phyloP scores from a whole-genome alignment of 176 grass and related monocot genomes.

The Rhynchospora pubera region DNA sequence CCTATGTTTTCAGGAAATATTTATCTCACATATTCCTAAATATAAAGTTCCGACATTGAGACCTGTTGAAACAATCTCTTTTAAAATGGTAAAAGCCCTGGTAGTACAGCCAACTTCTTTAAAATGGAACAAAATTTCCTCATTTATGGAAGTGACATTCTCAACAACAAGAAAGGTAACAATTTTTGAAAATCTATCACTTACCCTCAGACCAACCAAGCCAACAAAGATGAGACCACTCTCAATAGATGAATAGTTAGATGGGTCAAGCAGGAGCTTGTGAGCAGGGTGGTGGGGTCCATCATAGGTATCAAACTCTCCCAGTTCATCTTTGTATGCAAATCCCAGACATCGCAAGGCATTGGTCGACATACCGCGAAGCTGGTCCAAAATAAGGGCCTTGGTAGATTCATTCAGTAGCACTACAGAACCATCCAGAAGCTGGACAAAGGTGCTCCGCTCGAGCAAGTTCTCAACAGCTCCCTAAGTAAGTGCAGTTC shows the following conservation, averaged over 20 bases:
- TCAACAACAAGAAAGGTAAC: neutral
- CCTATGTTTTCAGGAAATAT: neutral
- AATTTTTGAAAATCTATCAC: constrained; percentile 1
- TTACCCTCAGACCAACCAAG: constrained; percentile 90
- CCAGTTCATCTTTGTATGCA: constrained; percentile 94
- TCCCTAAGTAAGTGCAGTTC: constrained; percentile 45
- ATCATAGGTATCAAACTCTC: constrained; percentile 85
- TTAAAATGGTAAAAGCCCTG: neutral
- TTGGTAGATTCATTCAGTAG: constrained; percentile 64
- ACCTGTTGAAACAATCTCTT: neutral
- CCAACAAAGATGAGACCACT: constrained; percentile 85
- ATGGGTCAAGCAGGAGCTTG: constrained; percentile 71
- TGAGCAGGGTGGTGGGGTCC: constrained; percentile 85
- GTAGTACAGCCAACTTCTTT: neutral
- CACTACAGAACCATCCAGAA: constrained; percentile 82
- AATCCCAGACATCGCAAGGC: constrained; percentile 95
- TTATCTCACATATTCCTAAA: neutral
- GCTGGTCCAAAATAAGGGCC: constrained; percentile 45
- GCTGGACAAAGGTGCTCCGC: constrained; percentile 65
- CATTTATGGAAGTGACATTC: neutral
- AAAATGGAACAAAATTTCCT: neutral
- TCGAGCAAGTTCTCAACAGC: constrained; percentile 93
- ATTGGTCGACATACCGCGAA: constrained; percentile 71
- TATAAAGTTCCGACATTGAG: neutral
- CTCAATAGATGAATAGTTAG: constrained; percentile 80